phyloP scores from a whole-genome alignment of 2,329 filamentous ascomycete species.

The Ceratocystis ficicola region DNA sequence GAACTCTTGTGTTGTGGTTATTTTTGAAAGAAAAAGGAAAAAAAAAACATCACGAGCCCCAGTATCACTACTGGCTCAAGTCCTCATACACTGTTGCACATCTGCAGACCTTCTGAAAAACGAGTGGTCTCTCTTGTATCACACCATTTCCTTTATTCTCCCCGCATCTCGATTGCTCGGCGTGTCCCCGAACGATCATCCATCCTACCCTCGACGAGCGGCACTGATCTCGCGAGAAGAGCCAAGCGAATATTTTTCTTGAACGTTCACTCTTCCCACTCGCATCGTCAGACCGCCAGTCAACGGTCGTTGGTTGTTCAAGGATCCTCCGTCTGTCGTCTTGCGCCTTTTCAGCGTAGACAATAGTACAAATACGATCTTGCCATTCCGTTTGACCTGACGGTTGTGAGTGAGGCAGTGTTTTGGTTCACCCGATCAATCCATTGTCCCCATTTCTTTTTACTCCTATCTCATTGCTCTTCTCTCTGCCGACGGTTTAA shows the following conservation, averaged over 20 bases:
- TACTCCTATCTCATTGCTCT: not conserved
- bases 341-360: conserved; percentile 22
- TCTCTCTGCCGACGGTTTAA: not conserved
- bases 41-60: not conserved
- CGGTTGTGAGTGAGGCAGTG: conserved; percentile 20
- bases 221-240: conserved; percentile 23
- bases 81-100: not conserved
- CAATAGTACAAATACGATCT: conserved; percentile 22
- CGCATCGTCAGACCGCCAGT: conserved; percentile 23
- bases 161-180: conserved; percentile 22
- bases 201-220: conserved; percentile 21
- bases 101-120: conserved; percentile 16
- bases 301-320: conserved; percentile 22
- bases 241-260: conserved; percentile 21
- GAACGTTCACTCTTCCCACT: conserved; percentile 23
- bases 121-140: not conserved
- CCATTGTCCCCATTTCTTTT: not conserved
- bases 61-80: not conserved
- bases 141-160: not conserved
- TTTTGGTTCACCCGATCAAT: conserved; percentile 4
- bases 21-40: not conserved
- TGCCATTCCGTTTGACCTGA: conserved; percentile 22
- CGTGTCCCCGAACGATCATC: conserved; percentile 20
- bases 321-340: conserved; percentile 22
- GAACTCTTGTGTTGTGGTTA: conserved; percentile 5